Evolutionary conservation across 495 filamentous ascomycete genomes (phyloP).

Genomic region (Jackrogersella minutella): DNA sequence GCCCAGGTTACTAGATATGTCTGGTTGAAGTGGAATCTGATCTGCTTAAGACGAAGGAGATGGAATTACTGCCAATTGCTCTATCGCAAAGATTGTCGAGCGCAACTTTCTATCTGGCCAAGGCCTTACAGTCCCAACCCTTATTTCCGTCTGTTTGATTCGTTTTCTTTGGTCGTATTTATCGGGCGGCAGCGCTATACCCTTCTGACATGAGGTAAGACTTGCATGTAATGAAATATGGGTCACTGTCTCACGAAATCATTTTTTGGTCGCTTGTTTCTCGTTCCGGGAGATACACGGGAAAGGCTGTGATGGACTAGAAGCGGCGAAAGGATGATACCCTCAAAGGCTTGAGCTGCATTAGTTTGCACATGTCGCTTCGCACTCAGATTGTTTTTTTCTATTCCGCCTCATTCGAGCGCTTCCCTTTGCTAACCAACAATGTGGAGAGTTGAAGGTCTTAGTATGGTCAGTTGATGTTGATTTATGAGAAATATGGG

Average conservation of each 20-base stretch:
- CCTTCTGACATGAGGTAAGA: constrained; percentile 13
- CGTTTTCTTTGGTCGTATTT: background rate
- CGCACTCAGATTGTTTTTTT: constrained; percentile 27
- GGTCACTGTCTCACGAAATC: constrained; percentile 23
- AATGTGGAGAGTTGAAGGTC: background rate
- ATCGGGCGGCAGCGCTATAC: background rate
- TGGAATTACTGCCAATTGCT: background rate
- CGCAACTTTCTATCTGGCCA: background rate
- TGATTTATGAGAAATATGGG: constrained; percentile 19
- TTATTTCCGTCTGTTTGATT: background rate
- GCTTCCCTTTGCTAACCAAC: constrained; percentile 6
- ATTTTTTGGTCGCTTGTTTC: constrained; percentile 14
- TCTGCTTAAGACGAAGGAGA: background rate
- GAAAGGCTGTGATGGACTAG: constrained; percentile 23
- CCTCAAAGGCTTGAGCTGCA: constrained; percentile 24
- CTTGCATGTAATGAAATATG: constrained; percentile 20
- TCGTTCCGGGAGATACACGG: constrained; percentile 13
- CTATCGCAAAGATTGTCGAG: background rate
- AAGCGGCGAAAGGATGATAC: constrained; percentile 35
- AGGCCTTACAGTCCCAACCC: background rate
- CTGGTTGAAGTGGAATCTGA: background rate
- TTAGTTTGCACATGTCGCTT: constrained; percentile 17
- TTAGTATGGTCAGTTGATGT: constrained; percentile 3
- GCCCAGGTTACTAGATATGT: constrained; percentile 37
- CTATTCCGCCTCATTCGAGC: background rate